These are phyloP conservation scores for Tremella yokohamensis DNA, from an alignment of 768 basidiomycete genomes.

Conservation along the genomic window DNA sequence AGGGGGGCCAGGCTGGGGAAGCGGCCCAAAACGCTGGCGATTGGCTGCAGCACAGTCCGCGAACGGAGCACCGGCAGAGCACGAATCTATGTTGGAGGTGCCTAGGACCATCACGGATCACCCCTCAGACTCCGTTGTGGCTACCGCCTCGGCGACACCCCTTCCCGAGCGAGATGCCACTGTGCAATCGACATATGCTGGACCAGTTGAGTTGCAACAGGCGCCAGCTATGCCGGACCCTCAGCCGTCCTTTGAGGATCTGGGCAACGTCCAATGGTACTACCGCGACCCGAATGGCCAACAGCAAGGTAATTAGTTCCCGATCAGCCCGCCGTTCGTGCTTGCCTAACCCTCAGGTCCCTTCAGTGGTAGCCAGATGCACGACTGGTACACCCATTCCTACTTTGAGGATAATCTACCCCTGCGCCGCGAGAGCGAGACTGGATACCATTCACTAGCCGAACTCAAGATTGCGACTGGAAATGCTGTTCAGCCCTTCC, in stretches of 20 bases:
- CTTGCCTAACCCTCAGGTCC: constrained; percentile 60
- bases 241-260: constrained; percentile 24
- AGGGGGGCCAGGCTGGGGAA: constrained; percentile 49
- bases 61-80: constrained; percentile 4
- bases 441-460: constrained; percentile 51
- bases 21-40: constrained; percentile 46
- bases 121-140: constrained; percentile 35
- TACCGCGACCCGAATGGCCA: constrained; percentile 91
- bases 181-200: constrained; percentile 13
- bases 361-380: constrained; percentile 83
- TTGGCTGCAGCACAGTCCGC: constrained; percentile 19
- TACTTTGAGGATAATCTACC: constrained; percentile 80
- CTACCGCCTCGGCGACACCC: constrained; percentile 46
- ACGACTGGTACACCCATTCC: constrained; percentile 87
- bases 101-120: constrained; percentile 24
- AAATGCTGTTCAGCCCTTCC: constrained; percentile 51
- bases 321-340: constrained; percentile 3
- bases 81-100: constrained; percentile 19
- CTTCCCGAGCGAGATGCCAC: constrained; percentile 45
- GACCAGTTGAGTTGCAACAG: constrained; percentile 9
- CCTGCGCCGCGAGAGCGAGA: constrained; percentile 64
- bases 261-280: constrained; percentile 67
- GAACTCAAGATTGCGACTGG: constrained; percentile 49
- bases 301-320: constrained; percentile 67
- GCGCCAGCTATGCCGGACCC: constrained; percentile 2